phyloP scores from a whole-genome alignment of 2,329 filamentous ascomycete genomes.

The Penicillium expansum region DNA sequence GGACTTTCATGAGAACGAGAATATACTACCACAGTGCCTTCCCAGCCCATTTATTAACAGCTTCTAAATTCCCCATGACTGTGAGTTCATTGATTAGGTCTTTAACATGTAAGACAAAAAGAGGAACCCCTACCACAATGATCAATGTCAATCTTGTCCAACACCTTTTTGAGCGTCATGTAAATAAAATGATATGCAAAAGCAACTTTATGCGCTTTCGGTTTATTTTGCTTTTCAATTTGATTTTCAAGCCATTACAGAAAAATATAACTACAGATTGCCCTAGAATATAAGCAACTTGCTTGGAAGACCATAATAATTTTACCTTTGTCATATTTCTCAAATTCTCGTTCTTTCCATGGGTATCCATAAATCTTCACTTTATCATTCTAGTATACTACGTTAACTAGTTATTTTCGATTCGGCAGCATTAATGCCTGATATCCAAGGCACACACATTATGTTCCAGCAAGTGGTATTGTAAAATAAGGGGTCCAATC shows the following conservation, averaged over 20 bases:
- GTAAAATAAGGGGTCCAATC: no score
- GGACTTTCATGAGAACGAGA: neutral
- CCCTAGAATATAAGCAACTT: neutral
- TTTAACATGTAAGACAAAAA: neutral
- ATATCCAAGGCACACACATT: neutral
- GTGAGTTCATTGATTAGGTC: neutral
- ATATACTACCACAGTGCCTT: neutral
- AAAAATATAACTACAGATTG: neutral
- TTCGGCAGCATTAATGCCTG: neutral
- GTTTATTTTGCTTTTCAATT: neutral
- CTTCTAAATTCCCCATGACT: neutral
- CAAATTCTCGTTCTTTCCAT: neutral
- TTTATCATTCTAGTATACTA: no score
- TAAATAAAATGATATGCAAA: neutral
- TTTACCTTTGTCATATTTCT: no score
- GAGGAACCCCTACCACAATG: neutral
- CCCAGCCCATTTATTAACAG: neutral
- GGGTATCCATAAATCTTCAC: neutral
- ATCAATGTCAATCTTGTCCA: neutral
- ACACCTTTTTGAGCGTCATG: neutral
- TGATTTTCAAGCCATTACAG: neutral
- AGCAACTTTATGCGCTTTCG: neutral
- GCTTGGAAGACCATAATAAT: no score
- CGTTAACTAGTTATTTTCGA: no score
- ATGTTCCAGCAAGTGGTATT: no score